Conservation (phyloP, 108 stramenopile genomes). For the Nannochloropsis gaditana region DNA sequence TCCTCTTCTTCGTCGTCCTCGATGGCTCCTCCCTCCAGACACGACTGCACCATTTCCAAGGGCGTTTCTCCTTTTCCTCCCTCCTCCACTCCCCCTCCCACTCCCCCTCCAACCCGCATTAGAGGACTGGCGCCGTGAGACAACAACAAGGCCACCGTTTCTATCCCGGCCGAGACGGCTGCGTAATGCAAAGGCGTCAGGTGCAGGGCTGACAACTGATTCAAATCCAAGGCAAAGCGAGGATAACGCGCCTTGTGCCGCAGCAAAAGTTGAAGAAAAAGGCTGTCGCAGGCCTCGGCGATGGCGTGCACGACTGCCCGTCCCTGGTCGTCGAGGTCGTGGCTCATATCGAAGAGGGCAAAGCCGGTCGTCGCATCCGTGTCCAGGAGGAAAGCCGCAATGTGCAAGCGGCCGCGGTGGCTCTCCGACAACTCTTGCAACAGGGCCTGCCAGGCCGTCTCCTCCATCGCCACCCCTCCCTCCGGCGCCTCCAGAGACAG, state of each 20-base stretch:
- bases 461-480: background rate
- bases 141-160: background rate
- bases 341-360: background rate
- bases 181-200: background rate
- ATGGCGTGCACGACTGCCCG: background rate
- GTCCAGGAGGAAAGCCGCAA: background rate
- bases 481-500: background rate
- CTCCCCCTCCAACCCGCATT: background rate
- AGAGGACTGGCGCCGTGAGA: background rate
- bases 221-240: background rate
- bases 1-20: slow-evolving; percentile 9
- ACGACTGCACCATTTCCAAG: slow-evolving; percentile 1
- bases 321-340: background rate
- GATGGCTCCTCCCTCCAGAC: background rate
- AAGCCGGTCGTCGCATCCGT: background rate
- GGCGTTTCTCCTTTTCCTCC: background rate
- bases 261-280: background rate
- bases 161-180: background rate
- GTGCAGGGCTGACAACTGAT: background rate
- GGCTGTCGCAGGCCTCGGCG: background rate
- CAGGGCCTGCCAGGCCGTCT: slow-evolving; percentile 9
- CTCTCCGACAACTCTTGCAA: background rate
- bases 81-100: background rate
- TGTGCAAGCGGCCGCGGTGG: background rate
- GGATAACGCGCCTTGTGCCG: background rate